A percentile compares a stretch with the other conserved stretches of the same genome.
Conservation (phyloP, 2,329 filamentous ascomycete genomes). For the Setomelanomma holmii region DNA sequence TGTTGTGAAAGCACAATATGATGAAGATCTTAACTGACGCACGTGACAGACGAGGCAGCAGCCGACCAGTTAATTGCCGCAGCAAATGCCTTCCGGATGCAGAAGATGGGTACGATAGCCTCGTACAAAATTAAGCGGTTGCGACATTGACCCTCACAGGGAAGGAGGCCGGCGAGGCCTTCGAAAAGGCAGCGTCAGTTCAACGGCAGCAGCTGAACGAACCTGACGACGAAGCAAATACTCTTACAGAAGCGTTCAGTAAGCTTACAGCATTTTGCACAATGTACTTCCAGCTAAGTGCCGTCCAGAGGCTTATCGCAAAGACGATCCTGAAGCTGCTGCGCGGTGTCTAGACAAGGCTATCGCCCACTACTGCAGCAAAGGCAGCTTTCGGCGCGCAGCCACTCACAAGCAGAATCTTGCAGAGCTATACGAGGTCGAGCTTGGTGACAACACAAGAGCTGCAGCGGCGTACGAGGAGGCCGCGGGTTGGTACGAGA, state of each 20-base stretch:
- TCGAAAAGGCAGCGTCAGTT: constrained; percentile 82
- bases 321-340: constrained; percentile 82
- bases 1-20: neutral
- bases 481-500: constrained; percentile 86
- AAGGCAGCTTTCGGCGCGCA: constrained; percentile 89
- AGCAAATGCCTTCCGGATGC: constrained; percentile 88
- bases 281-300: constrained; percentile 13
- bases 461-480: constrained; percentile 85
- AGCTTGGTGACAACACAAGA: constrained; percentile 77
- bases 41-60: constrained; percentile 70
- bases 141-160: constrained; percentile 57
- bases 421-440: constrained; percentile 83
- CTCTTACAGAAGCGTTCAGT: constrained; percentile 85
- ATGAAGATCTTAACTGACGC: constrained; percentile 20
- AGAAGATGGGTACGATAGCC: constrained; percentile 71
- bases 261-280: constrained; percentile 1
- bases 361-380: constrained; percentile 84
- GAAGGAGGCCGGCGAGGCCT: constrained; percentile 84
- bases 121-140: neutral
- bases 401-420: constrained; percentile 90
- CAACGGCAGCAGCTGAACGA: constrained; percentile 85
- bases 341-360: constrained; percentile 79
- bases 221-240: constrained; percentile 90
- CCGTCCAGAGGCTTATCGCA: constrained; percentile 75
- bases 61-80: constrained; percentile 88